Evolutionary conservation across 2,329 filamentous ascomycete genomes (phyloP).

Genomic region (Amylocarpus encephaloides): DNA sequence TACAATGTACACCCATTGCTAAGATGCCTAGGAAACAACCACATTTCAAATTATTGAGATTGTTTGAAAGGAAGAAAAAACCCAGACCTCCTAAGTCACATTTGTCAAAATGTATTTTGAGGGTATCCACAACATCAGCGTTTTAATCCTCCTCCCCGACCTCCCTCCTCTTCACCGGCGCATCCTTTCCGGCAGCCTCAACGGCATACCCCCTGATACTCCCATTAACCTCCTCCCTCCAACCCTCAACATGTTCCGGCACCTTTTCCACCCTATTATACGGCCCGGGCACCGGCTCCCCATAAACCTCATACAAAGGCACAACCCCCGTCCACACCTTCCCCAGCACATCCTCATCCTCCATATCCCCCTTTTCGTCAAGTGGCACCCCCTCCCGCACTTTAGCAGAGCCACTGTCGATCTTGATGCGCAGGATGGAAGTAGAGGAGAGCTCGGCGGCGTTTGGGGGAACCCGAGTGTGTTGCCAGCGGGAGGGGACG

Average conservation of each 20-base stretch:
- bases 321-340: conserved; percentile 51
- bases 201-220: conserved; percentile 37
- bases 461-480: conserved; percentile 66
- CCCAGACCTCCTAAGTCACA: too few relatives aligned
- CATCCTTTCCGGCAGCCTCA: conserved; percentile 39
- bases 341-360: conserved; percentile 36
- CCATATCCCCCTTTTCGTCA: conserved; percentile 45
- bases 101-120: too few relatives aligned
- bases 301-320: conserved; percentile 59
- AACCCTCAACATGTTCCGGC: conserved; percentile 50
- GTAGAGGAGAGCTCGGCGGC: conserved; percentile 69
- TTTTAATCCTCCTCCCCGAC: background rate
- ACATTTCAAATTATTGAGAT: too few relatives aligned
- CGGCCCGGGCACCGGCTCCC: conserved; percentile 31
- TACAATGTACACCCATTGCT: too few relatives aligned
- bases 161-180: conserved; percentile 36
- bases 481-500: conserved; percentile 60
- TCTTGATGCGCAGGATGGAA: conserved; percentile 60
- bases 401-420: conserved; percentile 71
- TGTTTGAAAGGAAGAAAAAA: too few relatives aligned
- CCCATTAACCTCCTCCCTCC: conserved; percentile 43
- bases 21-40: too few relatives aligned
- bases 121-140: too few relatives aligned
- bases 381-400: conserved; percentile 57
- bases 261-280: conserved; percentile 32